A percentile compares a stretch with the other conserved stretches of the same genome.
These are phyloP conservation scores for Aspergillus asperescens DNA, from an alignment of 495 filamentous ascomycete genomes.

Conservation along the genomic window DNA sequence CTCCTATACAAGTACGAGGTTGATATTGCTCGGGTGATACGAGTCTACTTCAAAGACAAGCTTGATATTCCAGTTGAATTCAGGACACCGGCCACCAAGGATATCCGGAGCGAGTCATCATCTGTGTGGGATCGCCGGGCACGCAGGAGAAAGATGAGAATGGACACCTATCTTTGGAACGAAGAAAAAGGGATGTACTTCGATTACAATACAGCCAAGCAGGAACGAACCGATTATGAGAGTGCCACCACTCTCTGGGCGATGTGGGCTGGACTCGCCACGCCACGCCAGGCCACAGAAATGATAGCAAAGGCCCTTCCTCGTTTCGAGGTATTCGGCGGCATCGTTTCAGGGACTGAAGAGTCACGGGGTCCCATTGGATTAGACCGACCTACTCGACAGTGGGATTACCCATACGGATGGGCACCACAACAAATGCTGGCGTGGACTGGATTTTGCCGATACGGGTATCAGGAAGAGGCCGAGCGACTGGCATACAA, in stretches of 20 bases:
- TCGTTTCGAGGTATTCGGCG: constrained; percentile 78
- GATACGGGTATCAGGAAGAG: constrained; percentile 86
- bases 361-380: constrained; percentile 74
- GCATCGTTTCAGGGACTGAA: constrained; percentile 84
- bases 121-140: constrained; percentile 83
- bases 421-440: constrained; percentile 99
- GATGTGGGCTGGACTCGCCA: constrained; percentile 85
- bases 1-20: constrained; percentile 93
- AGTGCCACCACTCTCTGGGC: constrained; percentile 92
- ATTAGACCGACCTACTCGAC: constrained; percentile 80
- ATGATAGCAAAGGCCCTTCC: constrained; percentile 76
- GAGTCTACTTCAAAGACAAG: constrained; percentile 71
- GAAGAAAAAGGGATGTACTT: constrained; percentile 90
- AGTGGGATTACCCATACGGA: constrained; percentile 98
- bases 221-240: constrained; percentile 74
- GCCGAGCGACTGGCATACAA: constrained; percentile 85
- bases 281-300: constrained; percentile 68
- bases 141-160: constrained; percentile 67
- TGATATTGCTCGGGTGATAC: constrained; percentile 81
- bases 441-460: constrained; percentile 84
- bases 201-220: constrained; percentile 83
- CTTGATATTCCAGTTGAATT: constrained; percentile 76
- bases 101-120: constrained; percentile 67
- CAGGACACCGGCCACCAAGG: constrained; percentile 51
- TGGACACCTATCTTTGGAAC: constrained; percentile 89